Percentiles rank a stretch among this genome's conserved stretches.
These are phyloP conservation scores for Fusarium tanahbumbuense DNA, from an alignment of 2,329 filamentous ascomycete species.

Conservation along the genomic window DNA sequence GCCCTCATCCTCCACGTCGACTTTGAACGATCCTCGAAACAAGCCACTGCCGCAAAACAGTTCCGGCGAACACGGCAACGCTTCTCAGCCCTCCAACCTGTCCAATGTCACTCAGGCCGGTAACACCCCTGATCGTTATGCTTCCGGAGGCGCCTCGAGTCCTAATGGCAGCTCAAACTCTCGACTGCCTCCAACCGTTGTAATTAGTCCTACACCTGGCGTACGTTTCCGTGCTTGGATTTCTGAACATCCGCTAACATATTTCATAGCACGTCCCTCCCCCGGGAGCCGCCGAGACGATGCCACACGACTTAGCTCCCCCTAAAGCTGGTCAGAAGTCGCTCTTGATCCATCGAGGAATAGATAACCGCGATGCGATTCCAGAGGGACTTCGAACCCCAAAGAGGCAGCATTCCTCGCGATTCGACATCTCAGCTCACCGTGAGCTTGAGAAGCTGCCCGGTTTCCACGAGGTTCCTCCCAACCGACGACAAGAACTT, in stretches of 20 bases:
- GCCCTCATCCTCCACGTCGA: constrained; percentile 89
- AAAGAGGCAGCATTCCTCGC: constrained; percentile 95
- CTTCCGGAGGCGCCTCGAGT: constrained; percentile 51
- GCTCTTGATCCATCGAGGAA: constrained; percentile 82
- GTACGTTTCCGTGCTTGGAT: constrained; percentile 63
- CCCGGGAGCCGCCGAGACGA: constrained; percentile 93
- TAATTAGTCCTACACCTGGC: constrained; percentile 94
- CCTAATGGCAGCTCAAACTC: constrained; percentile 52
- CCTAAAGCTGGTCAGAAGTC: constrained; percentile 94
- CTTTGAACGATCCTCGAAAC: constrained; percentile 85
- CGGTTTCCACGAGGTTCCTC: constrained; percentile 96
- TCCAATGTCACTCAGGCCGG: constrained; percentile 53
- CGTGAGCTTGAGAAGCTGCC: constrained; percentile 96
- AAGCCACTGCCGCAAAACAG: constrained; percentile 77
- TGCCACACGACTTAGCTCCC: constrained; percentile 96
- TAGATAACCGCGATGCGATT: constrained; percentile 90
- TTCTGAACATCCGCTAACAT: constrained; percentile 2
- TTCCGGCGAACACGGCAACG: constrained; percentile 57
- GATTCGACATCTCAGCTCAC: constrained; percentile 97
- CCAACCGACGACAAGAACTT: constrained; percentile 92
- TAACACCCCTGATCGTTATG: constrained; percentile 57
- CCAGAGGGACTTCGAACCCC: constrained; percentile 95
- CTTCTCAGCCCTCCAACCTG: constrained; percentile 55
- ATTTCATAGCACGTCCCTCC: constrained; percentile 79
- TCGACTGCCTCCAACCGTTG: constrained; percentile 81